Conservation (phyloP, 2,329 filamentous ascomycete species). For the Monosporascus sp. region DNA sequence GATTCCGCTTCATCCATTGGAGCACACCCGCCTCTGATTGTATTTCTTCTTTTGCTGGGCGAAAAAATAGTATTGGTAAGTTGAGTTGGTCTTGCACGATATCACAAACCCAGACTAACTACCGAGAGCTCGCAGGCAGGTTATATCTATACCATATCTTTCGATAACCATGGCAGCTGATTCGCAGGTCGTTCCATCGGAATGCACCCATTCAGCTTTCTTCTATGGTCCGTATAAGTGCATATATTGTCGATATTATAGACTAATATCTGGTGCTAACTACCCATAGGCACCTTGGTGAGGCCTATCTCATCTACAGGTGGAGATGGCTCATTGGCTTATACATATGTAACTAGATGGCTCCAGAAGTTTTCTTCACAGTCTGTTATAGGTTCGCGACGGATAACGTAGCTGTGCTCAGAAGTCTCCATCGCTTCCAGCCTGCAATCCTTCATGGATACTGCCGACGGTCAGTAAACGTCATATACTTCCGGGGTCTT, state of each 20-base stretch:
- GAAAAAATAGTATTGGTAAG: too few relatives aligned
- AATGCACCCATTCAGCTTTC: slow-evolving; percentile 38
- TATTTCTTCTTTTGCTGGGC: too few relatives aligned
- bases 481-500: slow-evolving; percentile 12
- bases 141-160: not conserved
- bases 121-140: not conserved
- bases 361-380: slow-evolving; percentile 76
- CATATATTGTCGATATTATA: not conserved
- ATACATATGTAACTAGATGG: slow-evolving; percentile 51
- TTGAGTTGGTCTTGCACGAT: not conserved
- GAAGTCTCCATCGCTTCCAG: slow-evolving; percentile 55
- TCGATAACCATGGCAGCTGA: slow-evolving; percentile 6
- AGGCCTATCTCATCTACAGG: not conserved
- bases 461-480: slow-evolving; percentile 48
- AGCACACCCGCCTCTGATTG: too few relatives aligned
- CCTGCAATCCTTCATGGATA: slow-evolving; percentile 73
- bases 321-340: not conserved
- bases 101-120: not conserved
- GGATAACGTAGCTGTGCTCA: slow-evolving; percentile 34
- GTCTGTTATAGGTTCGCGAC: slow-evolving; percentile 65
- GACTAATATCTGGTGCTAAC: slow-evolving; percentile 12
- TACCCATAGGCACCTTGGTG: slow-evolving; percentile 33
- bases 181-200: slow-evolving; percentile 6
- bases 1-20: too few relatives aligned
- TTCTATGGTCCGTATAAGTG: slow-evolving; percentile 48